Evolutionary conservation across 805 yeast genomes (phyloP).

Genomic region (Zygoascus tannicola): DNA sequence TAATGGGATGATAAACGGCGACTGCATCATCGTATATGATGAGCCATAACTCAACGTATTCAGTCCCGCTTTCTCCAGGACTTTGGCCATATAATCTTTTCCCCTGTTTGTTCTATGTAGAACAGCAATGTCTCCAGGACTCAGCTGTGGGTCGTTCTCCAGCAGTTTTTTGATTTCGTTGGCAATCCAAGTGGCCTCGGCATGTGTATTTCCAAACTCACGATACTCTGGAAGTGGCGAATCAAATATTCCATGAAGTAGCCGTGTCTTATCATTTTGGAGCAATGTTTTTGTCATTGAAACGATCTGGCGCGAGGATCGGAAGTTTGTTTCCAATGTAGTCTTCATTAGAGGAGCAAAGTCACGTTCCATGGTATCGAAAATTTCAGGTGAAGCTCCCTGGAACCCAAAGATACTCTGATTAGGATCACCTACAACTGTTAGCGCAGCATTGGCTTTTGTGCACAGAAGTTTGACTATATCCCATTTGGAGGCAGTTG

Average conservation of each 20-base stretch:
- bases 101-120: constrained; percentile 49
- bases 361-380: constrained; percentile 44
- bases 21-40: constrained; percentile 4
- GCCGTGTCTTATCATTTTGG: constrained; percentile 38
- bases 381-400: constrained; percentile 63
- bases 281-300: constrained; percentile 54
- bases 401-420: constrained; percentile 89
- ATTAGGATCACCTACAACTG: constrained; percentile 94
- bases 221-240: constrained; percentile 28
- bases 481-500: constrained; percentile 66
- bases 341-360: constrained; percentile 29
- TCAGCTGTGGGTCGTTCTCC: constrained; percentile 31
- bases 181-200: constrained; percentile 54
- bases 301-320: constrained; percentile 65
- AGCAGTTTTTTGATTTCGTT: constrained; percentile 43
- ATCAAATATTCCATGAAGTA: constrained; percentile 4
- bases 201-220: constrained; percentile 31
- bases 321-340: constrained; percentile 57
- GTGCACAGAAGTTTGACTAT: constrained; percentile 46
- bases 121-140: constrained; percentile 52
- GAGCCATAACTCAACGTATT: neutral
- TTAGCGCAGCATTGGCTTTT: constrained; percentile 31
- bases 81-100: neutral
- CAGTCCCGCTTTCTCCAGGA: constrained; percentile 1
- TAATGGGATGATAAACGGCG: constrained; percentile 6